Evolutionary conservation across 2,329 filamentous ascomycete species (phyloP), one percentile per base, ranked within the genome.

Genomic region (Alternaria gansuensis): DNA sequence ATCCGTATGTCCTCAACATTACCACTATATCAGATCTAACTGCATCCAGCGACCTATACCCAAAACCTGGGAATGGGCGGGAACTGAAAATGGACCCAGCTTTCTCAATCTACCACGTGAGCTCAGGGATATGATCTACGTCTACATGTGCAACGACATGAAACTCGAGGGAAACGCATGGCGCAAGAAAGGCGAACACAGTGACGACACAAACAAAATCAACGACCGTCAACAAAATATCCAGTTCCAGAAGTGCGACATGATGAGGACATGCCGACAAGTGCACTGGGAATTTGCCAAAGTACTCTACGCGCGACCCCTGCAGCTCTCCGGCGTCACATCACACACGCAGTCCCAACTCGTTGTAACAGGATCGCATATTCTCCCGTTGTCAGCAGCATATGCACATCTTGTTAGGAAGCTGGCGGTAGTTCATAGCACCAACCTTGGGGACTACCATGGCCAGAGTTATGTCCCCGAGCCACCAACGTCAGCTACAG

Each of bases 241-340:
- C 13, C 1, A 8, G 9, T 33, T 24, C 11, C 37, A 52, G 9
- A 31, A 52, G 21, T 52, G 39, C 21, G 29, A 41, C 29, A 53
- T 36, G 14, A 34, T 44, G 39, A 17, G 10, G 8, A 28, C 14
- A 5, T 53, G 37, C 14, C 39, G 39, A 5, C 29, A 53, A 10
- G n/a, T 44, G 9, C 50, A 53, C 14, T 44, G 31, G 28, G 50
- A 53, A 28, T 53, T 34, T 17, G 33, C 41, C 9, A 26, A 39
- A 7, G 11, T 10, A 2, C 43, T 54, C 17, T 54, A 54, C 26
- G 11, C 41, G 8, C 41, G 26, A 0, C 41, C 33, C 8, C 17
- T 54, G 1, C 31, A 48, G 13, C 13, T 48, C 11, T 14, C 14
- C 5, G 3, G 43, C 11, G 5, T 31, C 14, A 28, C 33, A 24